Conservation (phyloP, 2,329 filamentous ascomycete species). For the Talaromyces funiculosus region DNA sequence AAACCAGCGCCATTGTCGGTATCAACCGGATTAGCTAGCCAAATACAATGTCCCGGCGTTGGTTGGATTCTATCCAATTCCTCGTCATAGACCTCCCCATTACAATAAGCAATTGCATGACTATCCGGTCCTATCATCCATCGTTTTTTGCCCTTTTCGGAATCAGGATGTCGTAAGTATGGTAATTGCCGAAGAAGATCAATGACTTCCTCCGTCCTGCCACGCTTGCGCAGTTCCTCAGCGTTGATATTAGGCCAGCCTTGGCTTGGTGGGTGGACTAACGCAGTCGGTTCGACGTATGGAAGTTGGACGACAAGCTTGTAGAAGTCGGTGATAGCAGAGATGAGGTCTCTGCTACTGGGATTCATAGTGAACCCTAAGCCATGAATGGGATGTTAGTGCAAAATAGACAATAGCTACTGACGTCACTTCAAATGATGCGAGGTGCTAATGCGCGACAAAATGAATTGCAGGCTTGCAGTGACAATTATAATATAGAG, state of each 20-base stretch:
- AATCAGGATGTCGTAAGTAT: neutral
- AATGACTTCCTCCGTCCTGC: constrained; percentile 8
- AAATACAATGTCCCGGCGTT: constrained; percentile 12
- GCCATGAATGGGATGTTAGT: neutral
- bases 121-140: constrained; percentile 9
- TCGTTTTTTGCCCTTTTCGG: neutral
- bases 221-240: constrained; percentile 7
- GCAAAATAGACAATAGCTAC: neutral
- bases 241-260: constrained; percentile 9
- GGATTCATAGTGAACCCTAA: neutral
- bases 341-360: neutral
- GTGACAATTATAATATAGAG: neutral
- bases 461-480: neutral
- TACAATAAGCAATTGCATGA: constrained; percentile 8
- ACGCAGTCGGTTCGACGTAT: neutral
- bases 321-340: neutral
- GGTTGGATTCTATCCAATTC: constrained; percentile 8
- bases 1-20: neutral
- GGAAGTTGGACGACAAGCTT: constrained; percentile 1
- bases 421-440: neutral
- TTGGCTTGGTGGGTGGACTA: constrained; percentile 1
- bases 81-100: constrained; percentile 6
- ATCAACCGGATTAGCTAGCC: neutral
- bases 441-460: neutral
- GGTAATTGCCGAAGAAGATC: constrained; percentile 6